Evolutionary conservation across 129 eudicot genomes (phyloP), one percentile per base, ranked within the genome.

Genomic region (Dittrichia graveolens): DNA sequence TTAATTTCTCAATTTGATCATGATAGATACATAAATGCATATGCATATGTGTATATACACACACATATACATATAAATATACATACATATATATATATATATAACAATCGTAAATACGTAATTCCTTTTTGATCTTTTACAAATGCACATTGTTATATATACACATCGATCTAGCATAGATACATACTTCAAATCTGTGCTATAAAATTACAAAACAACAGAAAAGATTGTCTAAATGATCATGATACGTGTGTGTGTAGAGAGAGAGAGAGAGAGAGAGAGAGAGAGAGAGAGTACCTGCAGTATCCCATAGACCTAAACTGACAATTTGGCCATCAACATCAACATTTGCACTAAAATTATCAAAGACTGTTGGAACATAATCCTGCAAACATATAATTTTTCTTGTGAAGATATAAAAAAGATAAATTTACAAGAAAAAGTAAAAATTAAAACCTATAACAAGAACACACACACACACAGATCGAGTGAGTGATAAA

Each of bases 231-330:
- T 9, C 19, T 57, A 18, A 12, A 24, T 57, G n/a, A 57, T n/a
- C n/a, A n/a, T 57, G 63, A 50, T 5, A 50, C 37, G 18, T 4
- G 39, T 48, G 15, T 16, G 42, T 42, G 42, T 7, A 4, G 7
- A 64, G 14, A 55, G 35, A 16, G 31, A 69, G 18, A 63, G 62
- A 52, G 4, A 59, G 69, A 40, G 37, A 58, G n/a, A 41, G 44
- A 60, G 57, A 24, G 67, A 40, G 47, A 13, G 6, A 24, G 73
- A 24, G 7, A 46, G 71, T 58, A 88, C 95, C 95, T 68, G 95
- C 95, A 85, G 95, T 88, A 81, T 88, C 95, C 95, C 95, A 88
- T 50, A 88, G 85, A 72, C 95, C 95, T 77, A 88, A 67, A 74
- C 83, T 88, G 71, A 88, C 85, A 83, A 82, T 76, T 78, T 78